These are phyloP conservation scores for Pseudocercospora macadamiae DNA, from an alignment of 2,329 filamentous ascomycete genomes.

Conservation along the genomic window DNA sequence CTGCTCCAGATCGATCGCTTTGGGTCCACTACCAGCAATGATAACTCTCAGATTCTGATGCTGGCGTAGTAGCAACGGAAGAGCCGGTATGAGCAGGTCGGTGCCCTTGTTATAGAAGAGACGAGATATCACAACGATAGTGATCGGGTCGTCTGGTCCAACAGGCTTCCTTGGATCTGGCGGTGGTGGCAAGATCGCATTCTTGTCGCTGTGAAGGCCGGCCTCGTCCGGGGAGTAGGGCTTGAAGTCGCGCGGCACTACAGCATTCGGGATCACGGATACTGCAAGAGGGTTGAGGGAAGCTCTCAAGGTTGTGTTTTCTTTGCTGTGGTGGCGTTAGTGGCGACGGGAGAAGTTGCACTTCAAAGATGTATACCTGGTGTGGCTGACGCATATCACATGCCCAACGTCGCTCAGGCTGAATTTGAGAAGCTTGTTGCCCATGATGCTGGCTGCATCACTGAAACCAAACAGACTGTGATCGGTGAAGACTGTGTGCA, in stretches of 20 bases:
- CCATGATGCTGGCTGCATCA: slow-evolving; percentile 91
- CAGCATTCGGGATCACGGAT: slow-evolving; percentile 95
- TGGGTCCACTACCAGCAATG: slow-evolving; percentile 92
- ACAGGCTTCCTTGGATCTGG: slow-evolving; percentile 67
- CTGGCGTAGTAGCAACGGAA: slow-evolving; percentile 84
- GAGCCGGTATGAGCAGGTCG: slow-evolving; percentile 92
- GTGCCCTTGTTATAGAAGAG: slow-evolving; percentile 99
- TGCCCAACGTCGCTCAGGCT: slow-evolving; percentile 95
- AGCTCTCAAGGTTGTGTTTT: slow-evolving; percentile 93
- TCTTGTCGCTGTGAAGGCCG: slow-evolving; percentile 28
- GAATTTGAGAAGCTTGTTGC: slow-evolving; percentile 97
- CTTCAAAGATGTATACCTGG: slow-evolving; percentile 65
- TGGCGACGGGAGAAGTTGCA: not conserved
- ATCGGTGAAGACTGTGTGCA: slow-evolving; percentile 95
- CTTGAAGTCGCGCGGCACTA: slow-evolving; percentile 93
- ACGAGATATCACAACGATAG: slow-evolving; percentile 94
- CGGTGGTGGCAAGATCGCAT: slow-evolving; percentile 45
- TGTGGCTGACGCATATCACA: slow-evolving; percentile 97
- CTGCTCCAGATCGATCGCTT: slow-evolving; percentile 96
- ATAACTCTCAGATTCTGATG: slow-evolving; percentile 96
- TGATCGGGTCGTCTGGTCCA: slow-evolving; percentile 83
- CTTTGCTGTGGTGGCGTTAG: slow-evolving; percentile 67
- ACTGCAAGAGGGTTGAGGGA: slow-evolving; percentile 96
- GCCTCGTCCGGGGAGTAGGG: slow-evolving; percentile 57
- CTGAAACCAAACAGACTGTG: slow-evolving; percentile 97